These are phyloP conservation scores for Aspergillus coremiiformis DNA, from an alignment of 495 filamentous ascomycete species.

Conservation along the genomic window DNA sequence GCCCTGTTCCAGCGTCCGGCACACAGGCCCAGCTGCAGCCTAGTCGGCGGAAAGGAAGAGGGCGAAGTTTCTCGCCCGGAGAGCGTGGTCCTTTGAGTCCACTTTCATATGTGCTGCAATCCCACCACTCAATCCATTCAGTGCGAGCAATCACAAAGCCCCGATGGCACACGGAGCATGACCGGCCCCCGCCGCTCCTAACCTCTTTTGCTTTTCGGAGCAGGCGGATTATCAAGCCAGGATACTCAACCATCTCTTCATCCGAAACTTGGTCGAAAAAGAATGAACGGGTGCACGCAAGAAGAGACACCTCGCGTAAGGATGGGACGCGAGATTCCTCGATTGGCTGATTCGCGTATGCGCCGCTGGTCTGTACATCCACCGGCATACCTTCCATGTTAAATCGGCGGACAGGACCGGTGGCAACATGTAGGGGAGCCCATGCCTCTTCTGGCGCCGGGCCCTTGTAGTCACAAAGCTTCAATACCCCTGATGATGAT, in stretches of 20 bases:
- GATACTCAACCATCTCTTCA: conserved; percentile 32
- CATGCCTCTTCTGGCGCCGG: conserved; percentile 31
- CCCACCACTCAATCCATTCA: conserved; percentile 74
- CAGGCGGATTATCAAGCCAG: conserved; percentile 32
- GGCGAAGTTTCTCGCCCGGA: conserved; percentile 30
- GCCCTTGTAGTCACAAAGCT: conserved; percentile 24
- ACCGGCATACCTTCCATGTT: conserved; percentile 38
- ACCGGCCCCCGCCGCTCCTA: conserved; percentile 42
- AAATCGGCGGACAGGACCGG: conserved; percentile 35
- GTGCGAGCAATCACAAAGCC: conserved; percentile 52
- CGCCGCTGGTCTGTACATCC: not conserved
- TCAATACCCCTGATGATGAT: conserved; percentile 1
- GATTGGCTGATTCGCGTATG: not conserved
- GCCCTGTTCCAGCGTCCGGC: conserved; percentile 13
- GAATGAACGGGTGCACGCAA: conserved; percentile 35
- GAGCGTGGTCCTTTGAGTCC: conserved; percentile 34
- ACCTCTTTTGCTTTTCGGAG: conserved; percentile 37
- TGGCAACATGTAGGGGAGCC: conserved; percentile 38
- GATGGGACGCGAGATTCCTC: conserved; percentile 37
- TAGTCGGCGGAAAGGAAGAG: conserved; percentile 55
- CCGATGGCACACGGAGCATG: conserved; percentile 54
- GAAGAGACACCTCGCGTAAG: conserved; percentile 52
- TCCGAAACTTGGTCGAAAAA: conserved; percentile 40
- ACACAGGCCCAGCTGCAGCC: conserved; percentile 64
- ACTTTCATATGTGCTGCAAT: conserved; percentile 39